Evolutionary conservation across 495 filamentous ascomycete genomes (phyloP).

Genomic region (Pseudomonodictys pantanalensis): DNA sequence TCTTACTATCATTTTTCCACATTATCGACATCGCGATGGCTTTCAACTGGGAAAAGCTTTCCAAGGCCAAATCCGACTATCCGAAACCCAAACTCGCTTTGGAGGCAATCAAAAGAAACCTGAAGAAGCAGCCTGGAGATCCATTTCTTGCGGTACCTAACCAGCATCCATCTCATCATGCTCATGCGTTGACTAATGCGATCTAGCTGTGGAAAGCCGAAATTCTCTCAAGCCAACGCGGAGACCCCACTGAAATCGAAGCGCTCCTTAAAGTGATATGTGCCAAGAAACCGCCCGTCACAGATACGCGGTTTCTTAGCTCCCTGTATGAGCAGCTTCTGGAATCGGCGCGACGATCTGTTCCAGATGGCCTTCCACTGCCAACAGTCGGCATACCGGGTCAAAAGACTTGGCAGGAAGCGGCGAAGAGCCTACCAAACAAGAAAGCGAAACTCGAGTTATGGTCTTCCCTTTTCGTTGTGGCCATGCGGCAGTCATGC

Average conservation of each 20-base stretch:
- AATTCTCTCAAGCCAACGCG: background rate
- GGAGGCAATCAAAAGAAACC: background rate
- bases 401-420: slow-evolving; percentile 12
- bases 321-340: slow-evolving; percentile 1
- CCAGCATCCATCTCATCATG: background rate
- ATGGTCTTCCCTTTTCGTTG: slow-evolving; percentile 8
- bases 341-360: background rate
- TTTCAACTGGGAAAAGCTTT: slow-evolving; percentile 18
- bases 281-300: slow-evolving; percentile 3
- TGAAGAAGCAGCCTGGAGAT: slow-evolving; percentile 18
- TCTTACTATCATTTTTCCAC: background rate
- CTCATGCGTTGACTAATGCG: background rate
- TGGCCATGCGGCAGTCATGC: slow-evolving; percentile 17
- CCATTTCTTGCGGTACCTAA: slow-evolving; percentile 16
- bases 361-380: background rate
- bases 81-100: slow-evolving; percentile 19
- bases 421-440: slow-evolving; percentile 3
- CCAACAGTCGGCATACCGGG: background rate
- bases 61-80: slow-evolving; percentile 1
- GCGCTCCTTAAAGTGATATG: background rate
- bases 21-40: slow-evolving; percentile 7
- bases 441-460: slow-evolving; percentile 7
- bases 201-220: slow-evolving; percentile 26
- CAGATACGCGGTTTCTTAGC: slow-evolving; percentile 6
- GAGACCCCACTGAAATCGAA: background rate